phyloP scores from a whole-genome alignment of 1,284 basidiomycete genomes.

The Vanrija sp. region DNA sequence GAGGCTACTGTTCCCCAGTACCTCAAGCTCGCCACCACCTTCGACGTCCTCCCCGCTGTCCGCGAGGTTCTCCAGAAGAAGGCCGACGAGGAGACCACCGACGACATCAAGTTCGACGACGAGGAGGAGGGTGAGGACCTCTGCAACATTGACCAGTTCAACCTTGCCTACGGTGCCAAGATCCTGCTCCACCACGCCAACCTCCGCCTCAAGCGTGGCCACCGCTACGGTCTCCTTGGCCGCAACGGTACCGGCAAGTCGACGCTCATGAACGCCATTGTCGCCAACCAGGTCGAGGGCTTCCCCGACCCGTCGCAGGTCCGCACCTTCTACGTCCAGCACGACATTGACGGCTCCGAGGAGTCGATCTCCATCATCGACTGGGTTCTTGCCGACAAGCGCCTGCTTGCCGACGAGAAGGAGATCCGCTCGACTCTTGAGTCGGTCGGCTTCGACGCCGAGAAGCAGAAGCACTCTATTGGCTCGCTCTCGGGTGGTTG shows the following conservation, averaged over 20 bases:
- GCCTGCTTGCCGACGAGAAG: slow-evolving; percentile 61
- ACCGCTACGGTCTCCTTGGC: slow-evolving; percentile 97
- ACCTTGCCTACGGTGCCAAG: slow-evolving; percentile 99
- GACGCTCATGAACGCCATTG: slow-evolving; percentile 91
- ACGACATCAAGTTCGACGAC: slow-evolving; percentile 70
- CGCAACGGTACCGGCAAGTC: slow-evolving; percentile 98
- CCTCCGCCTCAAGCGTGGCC: slow-evolving; percentile 95
- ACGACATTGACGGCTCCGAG: slow-evolving; percentile 95
- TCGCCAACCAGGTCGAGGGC: slow-evolving; percentile 92
- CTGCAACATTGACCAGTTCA: slow-evolving; percentile 80
- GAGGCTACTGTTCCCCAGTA: slow-evolving; percentile 69
- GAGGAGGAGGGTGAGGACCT: slow-evolving; percentile 98
- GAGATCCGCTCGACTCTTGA: slow-evolving; percentile 73
- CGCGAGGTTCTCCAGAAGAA: slow-evolving; percentile 86
- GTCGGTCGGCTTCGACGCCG: slow-evolving; percentile 88
- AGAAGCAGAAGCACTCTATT: slow-evolving; percentile 77
- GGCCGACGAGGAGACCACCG: slow-evolving; percentile 73
- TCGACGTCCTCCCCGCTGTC: slow-evolving; percentile 65
- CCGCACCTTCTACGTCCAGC: slow-evolving; percentile 98
- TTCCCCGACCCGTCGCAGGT: slow-evolving; percentile 79
- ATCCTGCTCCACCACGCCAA: slow-evolving; percentile 93
- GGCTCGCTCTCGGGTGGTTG: slow-evolving; percentile 93
- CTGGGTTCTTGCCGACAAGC: slow-evolving; percentile 83
- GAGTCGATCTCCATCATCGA: slow-evolving; percentile 84
- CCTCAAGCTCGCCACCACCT: slow-evolving; percentile 64